phyloP scores from a whole-genome alignment of 2,329 filamentous ascomycete genomes.

The Pseudogymnoascus pannorum region DNA sequence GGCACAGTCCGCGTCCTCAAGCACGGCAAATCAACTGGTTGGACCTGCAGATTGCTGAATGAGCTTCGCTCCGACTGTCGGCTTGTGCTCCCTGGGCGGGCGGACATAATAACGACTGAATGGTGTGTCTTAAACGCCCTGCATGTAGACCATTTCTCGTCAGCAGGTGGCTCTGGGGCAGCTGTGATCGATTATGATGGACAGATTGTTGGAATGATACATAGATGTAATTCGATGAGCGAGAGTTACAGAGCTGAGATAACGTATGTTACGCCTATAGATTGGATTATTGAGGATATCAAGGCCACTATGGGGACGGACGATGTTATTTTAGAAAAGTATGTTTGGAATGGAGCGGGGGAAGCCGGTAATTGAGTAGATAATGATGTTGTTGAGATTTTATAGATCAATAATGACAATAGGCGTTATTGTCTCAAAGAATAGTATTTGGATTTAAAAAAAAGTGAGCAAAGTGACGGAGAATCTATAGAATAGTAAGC shows the following conservation, averaged over 20 bases:
- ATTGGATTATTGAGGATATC: constrained; percentile 1
- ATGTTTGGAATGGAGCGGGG: not conserved
- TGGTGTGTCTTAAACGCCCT: not conserved
- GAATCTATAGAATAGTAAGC: not conserved
- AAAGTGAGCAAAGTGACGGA: no score
- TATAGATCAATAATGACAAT: not conserved
- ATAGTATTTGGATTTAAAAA: not conserved
- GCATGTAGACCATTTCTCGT: not conserved
- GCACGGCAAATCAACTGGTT: not conserved
- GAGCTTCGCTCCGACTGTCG: constrained; percentile 8
- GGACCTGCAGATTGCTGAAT: not conserved
- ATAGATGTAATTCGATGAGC: not conserved
- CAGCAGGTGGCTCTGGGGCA: not conserved
- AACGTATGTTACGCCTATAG: constrained; percentile 5
- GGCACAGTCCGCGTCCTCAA: not conserved
- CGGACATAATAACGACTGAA: not conserved
- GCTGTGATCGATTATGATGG: not conserved
- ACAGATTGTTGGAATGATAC: not conserved
- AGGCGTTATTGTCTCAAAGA: not conserved
- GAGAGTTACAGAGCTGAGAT: not conserved
- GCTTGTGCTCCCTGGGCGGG: not conserved
- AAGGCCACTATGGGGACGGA: not conserved
- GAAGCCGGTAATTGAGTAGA: not conserved
- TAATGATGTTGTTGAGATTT: not conserved
- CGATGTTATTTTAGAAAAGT: not conserved